Evolutionary conservation across 2,329 filamentous ascomycete species (phyloP), one percentile per base, ranked within the genome.

Genomic region (Lachnellula cervina): DNA sequence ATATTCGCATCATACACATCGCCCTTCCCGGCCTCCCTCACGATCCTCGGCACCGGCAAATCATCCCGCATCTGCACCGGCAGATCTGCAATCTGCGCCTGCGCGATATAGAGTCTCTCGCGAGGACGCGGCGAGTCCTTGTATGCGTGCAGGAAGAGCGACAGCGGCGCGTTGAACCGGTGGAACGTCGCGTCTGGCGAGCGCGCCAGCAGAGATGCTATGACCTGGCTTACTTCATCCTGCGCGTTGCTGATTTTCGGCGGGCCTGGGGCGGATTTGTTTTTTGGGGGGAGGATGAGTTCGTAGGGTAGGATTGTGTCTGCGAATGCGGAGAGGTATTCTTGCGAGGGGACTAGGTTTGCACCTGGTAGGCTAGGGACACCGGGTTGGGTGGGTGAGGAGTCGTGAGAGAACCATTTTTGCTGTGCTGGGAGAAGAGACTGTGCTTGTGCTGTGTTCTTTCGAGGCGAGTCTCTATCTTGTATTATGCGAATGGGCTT

Each of bases 1-100:
- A 97, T 76, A 64, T 89, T 95, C 0, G 88, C 86, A 64, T 80
- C 82, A 69, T 97, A 97, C n/a, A 97, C 73, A 69, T 97, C 92
- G 2, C 90, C 90, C 62, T 81, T 87, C 0, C 89, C 89, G 1
- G 82, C 79, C 6, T 74, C 68, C 3, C 67, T 70, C 3, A 96
- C 83, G 4, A 92, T 66, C 0, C 76, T 69, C 0, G 91, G 92
- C 0, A 80, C 79, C 0, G 87, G 86, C 0, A 96, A 70, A 64
- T 95, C 89, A 3, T 76, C 68, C 54, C 77, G 80, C 1, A 96
- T 72, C 1, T 71, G 60, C 0, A 63, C 51, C 0, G 93, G 91
- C 0, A 97, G 79, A 54, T 88, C 80, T 4, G 77, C 67, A 2
- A 97, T 77, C 34, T 87, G 78, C 14, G 86, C 88, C 72, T 97